These are phyloP conservation scores for Sarocladium kiliense DNA, from an alignment of 2,329 filamentous ascomycete genomes.

Conservation along the genomic window DNA sequence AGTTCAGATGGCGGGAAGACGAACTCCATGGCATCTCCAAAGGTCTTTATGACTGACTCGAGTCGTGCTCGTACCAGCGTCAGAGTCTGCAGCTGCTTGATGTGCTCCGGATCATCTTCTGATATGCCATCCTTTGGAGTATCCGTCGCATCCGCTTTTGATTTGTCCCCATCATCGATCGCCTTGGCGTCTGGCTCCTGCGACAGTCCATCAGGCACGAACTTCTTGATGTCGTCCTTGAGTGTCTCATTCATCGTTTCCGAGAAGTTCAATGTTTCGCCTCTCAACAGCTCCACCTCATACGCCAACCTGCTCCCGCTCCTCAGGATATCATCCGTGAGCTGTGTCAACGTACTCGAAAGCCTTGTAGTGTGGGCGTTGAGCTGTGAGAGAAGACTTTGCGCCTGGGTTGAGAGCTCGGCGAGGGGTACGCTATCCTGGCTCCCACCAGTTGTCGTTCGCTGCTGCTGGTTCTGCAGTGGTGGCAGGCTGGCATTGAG, in stretches of 20 bases:
- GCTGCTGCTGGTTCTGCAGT: slow-evolving; percentile 49
- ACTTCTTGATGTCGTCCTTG: slow-evolving; percentile 65
- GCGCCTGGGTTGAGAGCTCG: slow-evolving; percentile 76
- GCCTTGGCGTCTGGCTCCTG: slow-evolving; percentile 23
- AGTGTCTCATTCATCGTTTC: slow-evolving; percentile 72
- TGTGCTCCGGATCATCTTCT: slow-evolving; percentile 45
- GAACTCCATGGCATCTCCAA: slow-evolving; percentile 95
- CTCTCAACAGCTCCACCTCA: slow-evolving; percentile 88
- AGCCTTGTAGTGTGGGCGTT: slow-evolving; percentile 83
- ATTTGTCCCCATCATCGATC: slow-evolving; percentile 14
- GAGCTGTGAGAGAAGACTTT: slow-evolving; percentile 79
- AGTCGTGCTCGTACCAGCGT: slow-evolving; percentile 78
- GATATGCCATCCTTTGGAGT: slow-evolving; percentile 5
- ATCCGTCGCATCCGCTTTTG: not conserved
- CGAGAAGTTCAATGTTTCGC: slow-evolving; percentile 75
- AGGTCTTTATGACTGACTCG: slow-evolving; percentile 83
- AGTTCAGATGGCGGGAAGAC: slow-evolving; percentile 83
- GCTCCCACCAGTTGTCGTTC: slow-evolving; percentile 9
- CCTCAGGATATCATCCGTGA: slow-evolving; percentile 92
- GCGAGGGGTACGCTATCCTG: slow-evolving; percentile 38
- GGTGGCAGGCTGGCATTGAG: slow-evolving; percentile 75
- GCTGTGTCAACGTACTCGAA: slow-evolving; percentile 73
- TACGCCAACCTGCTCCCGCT: slow-evolving; percentile 86
- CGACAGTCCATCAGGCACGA: slow-evolving; percentile 53
- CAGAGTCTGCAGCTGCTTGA: slow-evolving; percentile 75